phyloP scores from a whole-genome alignment of 2,329 filamentous ascomycete genomes.

The Cladosporium sp. region DNA sequence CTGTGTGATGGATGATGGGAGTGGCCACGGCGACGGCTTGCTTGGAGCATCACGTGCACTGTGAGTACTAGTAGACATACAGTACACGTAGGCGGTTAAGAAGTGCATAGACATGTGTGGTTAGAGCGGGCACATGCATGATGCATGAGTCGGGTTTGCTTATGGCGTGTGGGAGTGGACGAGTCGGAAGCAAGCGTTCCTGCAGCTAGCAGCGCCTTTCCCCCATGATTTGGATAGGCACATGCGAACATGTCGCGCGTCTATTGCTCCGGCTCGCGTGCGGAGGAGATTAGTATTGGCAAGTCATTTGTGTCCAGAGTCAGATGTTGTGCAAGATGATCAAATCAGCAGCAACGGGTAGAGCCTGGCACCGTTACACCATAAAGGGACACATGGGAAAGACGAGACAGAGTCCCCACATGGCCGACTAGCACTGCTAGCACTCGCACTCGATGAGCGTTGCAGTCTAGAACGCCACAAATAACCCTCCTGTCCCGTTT shows the following conservation, averaged over 20 bases:
- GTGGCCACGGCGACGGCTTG: not conserved
- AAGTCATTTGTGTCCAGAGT: not conserved
- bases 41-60: not conserved
- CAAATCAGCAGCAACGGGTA: not conserved
- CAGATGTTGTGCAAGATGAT: not conserved
- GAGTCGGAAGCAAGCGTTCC: not conserved
- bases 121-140: not conserved
- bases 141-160: not conserved
- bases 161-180: not conserved
- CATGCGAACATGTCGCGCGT: not conserved
- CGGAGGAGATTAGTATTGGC: not conserved
- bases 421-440: not conserved
- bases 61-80: not conserved
- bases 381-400: not conserved
- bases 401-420: not conserved
- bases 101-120: not conserved
- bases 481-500: not conserved
- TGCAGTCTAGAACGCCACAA: conserved; percentile 7
- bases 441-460: not conserved
- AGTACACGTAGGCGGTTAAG: not conserved
- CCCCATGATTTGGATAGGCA: conserved; percentile 1
- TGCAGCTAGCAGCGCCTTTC: not conserved
- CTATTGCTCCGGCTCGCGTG: not conserved
- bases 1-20: not conserved
- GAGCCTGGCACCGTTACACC: not conserved